Conservation (phyloP, 2,329 filamentous ascomycete species). For the Sphaerulina populicola region DNA sequence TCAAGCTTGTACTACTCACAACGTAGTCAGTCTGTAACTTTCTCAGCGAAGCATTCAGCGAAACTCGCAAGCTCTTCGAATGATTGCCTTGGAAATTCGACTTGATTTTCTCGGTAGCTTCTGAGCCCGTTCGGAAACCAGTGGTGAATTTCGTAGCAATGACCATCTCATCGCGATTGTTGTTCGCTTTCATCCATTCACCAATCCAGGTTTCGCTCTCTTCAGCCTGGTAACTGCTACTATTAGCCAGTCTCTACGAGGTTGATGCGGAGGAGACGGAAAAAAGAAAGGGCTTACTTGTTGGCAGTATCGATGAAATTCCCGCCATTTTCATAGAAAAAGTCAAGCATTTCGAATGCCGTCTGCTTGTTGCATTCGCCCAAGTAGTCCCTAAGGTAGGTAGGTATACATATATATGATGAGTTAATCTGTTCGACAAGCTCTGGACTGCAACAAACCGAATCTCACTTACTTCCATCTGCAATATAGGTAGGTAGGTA, state of each 20-base stretch:
- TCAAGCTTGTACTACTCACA: background rate
- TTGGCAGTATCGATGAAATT: constrained; percentile 32
- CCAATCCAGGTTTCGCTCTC: constrained; percentile 32
- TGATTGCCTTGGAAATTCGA: constrained; percentile 46
- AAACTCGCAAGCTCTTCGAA: constrained; percentile 53
- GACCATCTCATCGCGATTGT: constrained; percentile 17
- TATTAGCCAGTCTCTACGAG: background rate
- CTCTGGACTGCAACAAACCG: too few species aligned
- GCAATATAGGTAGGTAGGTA: too few species aligned
- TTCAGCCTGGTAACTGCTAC: constrained; percentile 31
- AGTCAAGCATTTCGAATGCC: constrained; percentile 31
- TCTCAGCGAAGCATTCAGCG: constrained; percentile 28
- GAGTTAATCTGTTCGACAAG: too few species aligned
- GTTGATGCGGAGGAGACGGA: background rate
- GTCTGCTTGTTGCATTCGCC: constrained; percentile 29
- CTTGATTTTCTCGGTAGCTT: constrained; percentile 14
- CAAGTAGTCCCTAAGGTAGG: constrained; percentile 24
- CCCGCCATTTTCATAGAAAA: constrained; percentile 28
- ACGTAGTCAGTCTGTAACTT: constrained; percentile 61
- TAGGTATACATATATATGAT: constrained; percentile 26
- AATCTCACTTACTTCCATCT: too few species aligned
- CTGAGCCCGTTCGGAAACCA: constrained; percentile 38
- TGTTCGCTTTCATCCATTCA: constrained; percentile 26
- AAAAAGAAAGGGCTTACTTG: constrained; percentile 15
- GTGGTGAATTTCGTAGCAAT: constrained; percentile 51